Evolutionary conservation across 2,329 filamentous ascomycete genomes (phyloP), one percentile per base, ranked within the genome.

Genomic region (Fusarium neocosmosporiellum): DNA sequence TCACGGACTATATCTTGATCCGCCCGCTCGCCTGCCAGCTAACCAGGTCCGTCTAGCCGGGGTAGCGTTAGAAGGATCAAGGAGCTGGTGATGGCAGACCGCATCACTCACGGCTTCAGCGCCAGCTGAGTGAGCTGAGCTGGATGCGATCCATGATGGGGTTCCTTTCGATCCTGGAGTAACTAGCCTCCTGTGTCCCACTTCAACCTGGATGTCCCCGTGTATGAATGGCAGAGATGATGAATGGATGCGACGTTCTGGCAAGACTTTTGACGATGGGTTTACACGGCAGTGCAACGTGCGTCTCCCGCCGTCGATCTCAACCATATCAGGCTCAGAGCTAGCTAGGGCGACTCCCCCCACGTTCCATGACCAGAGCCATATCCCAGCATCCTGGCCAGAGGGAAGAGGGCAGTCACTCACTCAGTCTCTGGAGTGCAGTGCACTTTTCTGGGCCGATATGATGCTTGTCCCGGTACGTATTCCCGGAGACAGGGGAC

Each of bases 321-420:
- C 59, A 53, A 29, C 59, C 48, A 43, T 61, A 61, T 53, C 59
- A 61, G 59, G 22, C 37, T 13, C 33, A 29, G 29, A 39, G 59
- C 34, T 54, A 62, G 59, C 59, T 62, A 62, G 41, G 46, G 16
- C 59, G 46, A 62, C 59, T 54, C 59, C 59, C 55, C 59, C 59
- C 59, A 54, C 59, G 59, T 54, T 48, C 43, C 27, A 50, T 50
- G 24, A 16, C 46, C 16, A 50, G 46, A 29, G 43, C 24, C 24
- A 48, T 48, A 48, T 48, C 43, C 43, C 43, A 29, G 43, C 24
- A 48, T 14, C 39, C 37, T 24, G 27, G 59, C 22, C 34, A 39
- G 20, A 59, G 36, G 43, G 29, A 31, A 55, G 18, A 58, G 55
- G 54, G 34, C 16, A 24, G 22, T n/a, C 29, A 48, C 31, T 22